Percentiles rank a stretch among this genome's conserved stretches.
Conservation (phyloP, 2,329 filamentous ascomycete species). For the Verticillium tricorpus region DNA sequence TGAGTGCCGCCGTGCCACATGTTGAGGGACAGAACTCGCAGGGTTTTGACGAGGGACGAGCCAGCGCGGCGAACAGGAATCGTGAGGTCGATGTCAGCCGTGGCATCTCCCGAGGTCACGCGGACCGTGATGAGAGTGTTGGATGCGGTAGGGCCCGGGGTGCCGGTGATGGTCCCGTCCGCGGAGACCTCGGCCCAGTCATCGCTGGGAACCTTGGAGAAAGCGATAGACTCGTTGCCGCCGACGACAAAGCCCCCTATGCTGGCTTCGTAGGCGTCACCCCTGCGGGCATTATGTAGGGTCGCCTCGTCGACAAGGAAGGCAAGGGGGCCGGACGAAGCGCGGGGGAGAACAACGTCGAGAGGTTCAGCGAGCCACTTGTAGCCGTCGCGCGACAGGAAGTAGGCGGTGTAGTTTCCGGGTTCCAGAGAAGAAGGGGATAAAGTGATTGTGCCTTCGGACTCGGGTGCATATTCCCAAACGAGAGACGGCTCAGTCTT, state of each 20-base stretch:
- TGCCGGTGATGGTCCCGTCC: conserved; percentile 30
- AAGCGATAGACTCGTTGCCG: conserved; percentile 18
- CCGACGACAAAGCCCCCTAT: conserved; percentile 27
- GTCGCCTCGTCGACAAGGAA: conserved; percentile 26
- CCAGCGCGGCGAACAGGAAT: conserved; percentile 25
- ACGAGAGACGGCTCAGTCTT: conserved; percentile 21
- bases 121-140: conserved; percentile 20
- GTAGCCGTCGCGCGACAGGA: conserved; percentile 30
- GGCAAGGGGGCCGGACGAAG: conserved; percentile 1
- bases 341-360: conserved; percentile 18
- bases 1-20: conserved; percentile 33
- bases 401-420: conserved; percentile 30
- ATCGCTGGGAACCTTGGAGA: conserved; percentile 17
- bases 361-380: conserved; percentile 28
- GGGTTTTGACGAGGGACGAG: conserved; percentile 23
- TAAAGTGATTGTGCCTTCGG: conserved; percentile 22
- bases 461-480: conserved; percentile 27
- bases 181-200: conserved; percentile 26
- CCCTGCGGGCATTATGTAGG: conserved; percentile 30
- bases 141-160: conserved; percentile 16
- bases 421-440: conserved; percentile 16
- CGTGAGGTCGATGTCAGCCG: conserved; percentile 19
- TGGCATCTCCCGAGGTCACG: conserved; percentile 21
- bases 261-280: conserved; percentile 24
- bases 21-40: conserved; percentile 33